Percentiles rank a stretch among this genome's conserved stretches.
Evolutionary conservation across 108 stramenopile species (phyloP).

Genomic region (Cyclotella baltica): DNA sequence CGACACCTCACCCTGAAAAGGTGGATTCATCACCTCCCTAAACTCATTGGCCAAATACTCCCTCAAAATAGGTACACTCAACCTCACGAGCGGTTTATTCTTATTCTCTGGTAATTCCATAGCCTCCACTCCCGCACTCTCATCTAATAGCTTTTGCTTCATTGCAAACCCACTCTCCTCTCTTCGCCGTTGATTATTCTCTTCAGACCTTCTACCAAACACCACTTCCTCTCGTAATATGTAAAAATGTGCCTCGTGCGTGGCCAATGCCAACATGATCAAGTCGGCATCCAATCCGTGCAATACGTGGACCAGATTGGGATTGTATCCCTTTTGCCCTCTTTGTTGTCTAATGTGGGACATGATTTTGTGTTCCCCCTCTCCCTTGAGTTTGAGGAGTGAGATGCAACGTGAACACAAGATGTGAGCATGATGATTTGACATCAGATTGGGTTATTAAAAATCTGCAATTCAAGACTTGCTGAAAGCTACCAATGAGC

Average conservation of each 20-base stretch:
- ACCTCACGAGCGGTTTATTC: slow-evolving; percentile 78
- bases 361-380: slow-evolving; percentile 99
- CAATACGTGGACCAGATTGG: slow-evolving; percentile 94
- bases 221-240: slow-evolving; percentile 95
- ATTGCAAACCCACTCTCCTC: slow-evolving; percentile 76
- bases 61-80: slow-evolving; percentile 91
- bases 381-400: too few species aligned
- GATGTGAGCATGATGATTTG: too few species aligned
- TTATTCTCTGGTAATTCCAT: slow-evolving; percentile 84
- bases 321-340: slow-evolving; percentile 94
- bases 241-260: slow-evolving; percentile 98
- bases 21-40: slow-evolving; percentile 60
- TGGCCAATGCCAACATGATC: slow-evolving; percentile 99
- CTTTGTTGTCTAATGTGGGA: slow-evolving; percentile 91
- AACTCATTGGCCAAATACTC: slow-evolving; percentile 96
- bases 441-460: too few species aligned
- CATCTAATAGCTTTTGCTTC: slow-evolving; percentile 76
- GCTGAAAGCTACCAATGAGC: too few species aligned
- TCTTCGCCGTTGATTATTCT: slow-evolving; percentile 70
- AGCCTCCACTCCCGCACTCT: slow-evolving; percentile 74
- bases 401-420: too few species aligned
- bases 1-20: slow-evolving; percentile 69
- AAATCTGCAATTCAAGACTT: too few species aligned
- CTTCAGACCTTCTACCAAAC: slow-evolving; percentile 82
- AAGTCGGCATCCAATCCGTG: slow-evolving; percentile 99